Conservation (phyloP, 306 rosid genomes). For the peach (Prunus persica) region DNA sequence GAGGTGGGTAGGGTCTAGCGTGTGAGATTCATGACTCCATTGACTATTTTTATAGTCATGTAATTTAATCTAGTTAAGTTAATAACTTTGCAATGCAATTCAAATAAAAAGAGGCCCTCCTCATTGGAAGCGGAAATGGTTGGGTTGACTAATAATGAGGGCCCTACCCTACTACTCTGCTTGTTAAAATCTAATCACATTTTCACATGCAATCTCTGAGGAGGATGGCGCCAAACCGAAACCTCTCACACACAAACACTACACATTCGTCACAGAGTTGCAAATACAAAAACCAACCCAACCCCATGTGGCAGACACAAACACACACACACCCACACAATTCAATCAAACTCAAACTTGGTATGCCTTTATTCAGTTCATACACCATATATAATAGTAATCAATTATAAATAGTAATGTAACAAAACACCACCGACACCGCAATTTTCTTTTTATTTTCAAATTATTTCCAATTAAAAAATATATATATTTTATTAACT, state of each 20-base stretch:
- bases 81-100: too few relatives aligned
- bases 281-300: neutral
- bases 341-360: neutral
- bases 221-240: slow-evolving; percentile 18
- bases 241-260: neutral
- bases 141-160: neutral
- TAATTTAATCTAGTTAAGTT: neutral
- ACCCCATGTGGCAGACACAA: slow-evolving; percentile 53
- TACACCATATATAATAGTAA: too few relatives aligned
- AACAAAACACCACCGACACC: slow-evolving; percentile 59
- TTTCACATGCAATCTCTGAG: neutral
- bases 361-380: neutral
- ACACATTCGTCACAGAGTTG: neutral
- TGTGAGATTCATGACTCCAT: neutral
- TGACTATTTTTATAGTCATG: neutral
- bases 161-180: too few relatives aligned
- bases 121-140: neutral
- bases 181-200: slow-evolving; percentile 20
- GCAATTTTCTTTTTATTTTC: neutral
- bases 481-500: neutral
- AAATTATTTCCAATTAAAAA: slow-evolving; percentile 5
- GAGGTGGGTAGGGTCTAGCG: neutral
- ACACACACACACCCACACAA: slow-evolving; percentile 1
- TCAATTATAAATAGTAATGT: neutral
- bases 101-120: neutral